phyloP scores from a whole-genome alignment of 495 filamentous ascomycete species.

The Zalerion maritima region DNA sequence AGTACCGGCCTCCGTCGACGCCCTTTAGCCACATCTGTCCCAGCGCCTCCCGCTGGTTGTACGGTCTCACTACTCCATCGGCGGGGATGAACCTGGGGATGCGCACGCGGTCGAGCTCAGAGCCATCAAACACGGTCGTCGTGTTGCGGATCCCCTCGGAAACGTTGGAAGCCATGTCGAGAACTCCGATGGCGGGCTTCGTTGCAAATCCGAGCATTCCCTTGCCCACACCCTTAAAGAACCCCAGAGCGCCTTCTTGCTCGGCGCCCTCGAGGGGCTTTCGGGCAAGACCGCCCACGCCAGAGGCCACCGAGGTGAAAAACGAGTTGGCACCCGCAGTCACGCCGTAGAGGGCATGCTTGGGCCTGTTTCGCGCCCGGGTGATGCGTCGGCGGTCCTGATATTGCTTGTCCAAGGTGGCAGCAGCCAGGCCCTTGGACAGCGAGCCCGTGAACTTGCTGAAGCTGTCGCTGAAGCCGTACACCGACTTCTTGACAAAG shows the following conservation, averaged over 20 bases:
- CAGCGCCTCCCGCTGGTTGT: conserved; percentile 87
- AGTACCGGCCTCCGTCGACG: conserved; percentile 89
- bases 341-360: conserved; percentile 92
- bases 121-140: conserved; percentile 90
- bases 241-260: conserved; percentile 82
- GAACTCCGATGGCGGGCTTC: conserved; percentile 91
- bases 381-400: conserved; percentile 92
- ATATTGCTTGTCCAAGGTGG: conserved; percentile 95
- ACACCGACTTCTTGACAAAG: conserved; percentile 97
- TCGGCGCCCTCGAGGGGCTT: conserved; percentile 94
- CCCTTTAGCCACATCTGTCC: conserved; percentile 99
- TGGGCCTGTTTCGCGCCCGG: conserved; percentile 81
- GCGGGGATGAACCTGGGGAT: conserved; percentile 79
- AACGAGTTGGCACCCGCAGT: conserved; percentile 93
- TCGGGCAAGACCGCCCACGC: conserved; percentile 79
- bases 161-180: conserved; percentile 91
- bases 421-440: conserved; percentile 85
- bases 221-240: conserved; percentile 96
- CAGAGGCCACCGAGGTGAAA: conserved; percentile 77
- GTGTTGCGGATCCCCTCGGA: conserved; percentile 96
- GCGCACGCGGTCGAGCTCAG: conserved; percentile 86
- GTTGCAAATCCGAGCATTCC: conserved; percentile 84
- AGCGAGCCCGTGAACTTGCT: conserved; percentile 94
- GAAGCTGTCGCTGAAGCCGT: conserved; percentile 89
- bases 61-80: conserved; percentile 89